Base-by-base conservation (phyloP, 2,329 filamentous ascomycete species). In the Eutypella sp. region DNA sequence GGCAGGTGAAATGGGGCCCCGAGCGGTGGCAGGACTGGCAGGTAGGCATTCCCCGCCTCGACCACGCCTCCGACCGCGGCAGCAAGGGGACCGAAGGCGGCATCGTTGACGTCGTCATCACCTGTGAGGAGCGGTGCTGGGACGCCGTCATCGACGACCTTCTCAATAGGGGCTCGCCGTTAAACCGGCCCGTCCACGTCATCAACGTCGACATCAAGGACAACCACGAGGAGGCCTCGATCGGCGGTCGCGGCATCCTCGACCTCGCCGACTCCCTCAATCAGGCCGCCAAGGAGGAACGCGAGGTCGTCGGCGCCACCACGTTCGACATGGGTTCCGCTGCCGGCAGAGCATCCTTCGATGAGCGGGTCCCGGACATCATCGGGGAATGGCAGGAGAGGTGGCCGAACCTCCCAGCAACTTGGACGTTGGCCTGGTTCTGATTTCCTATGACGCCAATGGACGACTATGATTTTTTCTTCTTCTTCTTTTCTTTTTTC, bases 201-300 rank as follows among this genome's bases (percentile, higher is more conserved):
- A 95, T 99, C 74, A 99, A 99, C 59, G 86, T 99, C 45, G 93
- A 99, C 64, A 99, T 99, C 61, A 92, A 87, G 66, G 93, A 99
- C 69, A 99, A 97, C 61, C 93, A 97, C 61, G 92, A 99, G 65
- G 93, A 99, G 67, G 93, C 93, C 0, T 76, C 92, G 19, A 79
- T 96, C 2, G 93, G 93, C 9, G 93, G 93, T 2, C 82, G 85
- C 55, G 93, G 89, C 38, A 99, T 99, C 48, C 75, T 97, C 31
- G 93, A 99, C 61, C 75, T 99, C 29, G 93, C 93, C 1, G 81
- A 92, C 60, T 82, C 82, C 25, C 71, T 99, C 48, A 97, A 97
- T 62, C 78, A 81, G 16, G 87, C 82, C 1, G 93, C 93, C 0
- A 74, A 69, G 23, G 83, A 91, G 62, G 92, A 96, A 67, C 76